Evolutionary conservation across 345 rosid species (phyloP).

Genomic region (Gossypium raimondii): DNA sequence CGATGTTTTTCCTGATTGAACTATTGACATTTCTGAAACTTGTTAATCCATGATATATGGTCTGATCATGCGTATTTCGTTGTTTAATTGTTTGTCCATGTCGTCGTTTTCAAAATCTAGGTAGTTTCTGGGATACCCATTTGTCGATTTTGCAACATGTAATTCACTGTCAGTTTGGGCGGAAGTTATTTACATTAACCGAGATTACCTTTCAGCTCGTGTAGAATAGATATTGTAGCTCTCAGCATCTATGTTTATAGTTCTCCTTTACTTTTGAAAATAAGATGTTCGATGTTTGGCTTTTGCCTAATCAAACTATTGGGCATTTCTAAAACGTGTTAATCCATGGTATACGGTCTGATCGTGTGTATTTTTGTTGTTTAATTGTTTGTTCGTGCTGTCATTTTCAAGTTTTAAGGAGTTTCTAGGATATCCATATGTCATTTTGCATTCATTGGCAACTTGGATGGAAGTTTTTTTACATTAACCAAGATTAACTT

Average conservation of each 20-base stretch:
- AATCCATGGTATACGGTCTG: neutral
- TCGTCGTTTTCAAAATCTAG: neutral
- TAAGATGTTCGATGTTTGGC: neutral
- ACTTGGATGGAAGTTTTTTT: neutral
- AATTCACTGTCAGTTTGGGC: neutral
- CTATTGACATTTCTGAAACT: neutral
- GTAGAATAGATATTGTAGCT: neutral
- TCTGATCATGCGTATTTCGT: neutral
- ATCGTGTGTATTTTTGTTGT: neutral
- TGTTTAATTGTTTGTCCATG: neutral
- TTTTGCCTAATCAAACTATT: neutral
- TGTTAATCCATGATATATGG: neutral
- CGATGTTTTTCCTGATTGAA: constrained; percentile 3
- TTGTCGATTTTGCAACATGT: neutral
- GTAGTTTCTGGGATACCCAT: neutral
- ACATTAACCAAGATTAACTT: neutral
- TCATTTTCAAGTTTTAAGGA: neutral
- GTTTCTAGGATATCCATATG: neutral
- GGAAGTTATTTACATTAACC: neutral
- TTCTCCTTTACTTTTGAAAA: neutral
- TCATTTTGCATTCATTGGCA: neutral
- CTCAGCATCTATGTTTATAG: neutral
- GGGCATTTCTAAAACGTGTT: neutral
- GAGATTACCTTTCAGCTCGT: neutral
- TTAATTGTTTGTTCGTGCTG: neutral